Conservation (phyloP, 805 yeast genomes). For the Yueomyces sp. region DNA sequence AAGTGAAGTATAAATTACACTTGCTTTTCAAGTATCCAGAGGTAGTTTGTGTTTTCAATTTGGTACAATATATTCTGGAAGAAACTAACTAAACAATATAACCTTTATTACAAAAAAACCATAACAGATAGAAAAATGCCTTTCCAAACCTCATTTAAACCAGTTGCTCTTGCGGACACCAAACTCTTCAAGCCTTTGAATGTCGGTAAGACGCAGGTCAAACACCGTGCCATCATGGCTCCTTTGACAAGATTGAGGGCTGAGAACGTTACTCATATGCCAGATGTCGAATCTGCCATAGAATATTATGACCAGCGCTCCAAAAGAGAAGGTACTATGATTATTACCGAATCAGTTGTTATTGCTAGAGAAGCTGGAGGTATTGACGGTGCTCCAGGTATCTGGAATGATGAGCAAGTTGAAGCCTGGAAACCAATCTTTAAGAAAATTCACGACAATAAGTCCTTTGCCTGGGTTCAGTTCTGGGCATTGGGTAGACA, state of each 20-base stretch:
- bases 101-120: too few species aligned
- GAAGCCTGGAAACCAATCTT: conserved; percentile 36
- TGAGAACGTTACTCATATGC: conserved; percentile 24
- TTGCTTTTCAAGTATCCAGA: too few species aligned
- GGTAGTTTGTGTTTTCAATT: too few species aligned
- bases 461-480: conserved; percentile 34
- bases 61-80: too few species aligned
- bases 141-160: conserved; percentile 14
- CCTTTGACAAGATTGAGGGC: conserved; percentile 35
- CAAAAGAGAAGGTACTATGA: conserved; percentile 39
- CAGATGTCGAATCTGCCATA: conserved; percentile 31
- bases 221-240: conserved; percentile 29
- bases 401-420: conserved; percentile 34
- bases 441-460: conserved; percentile 36
- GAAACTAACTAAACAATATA: too few species aligned
- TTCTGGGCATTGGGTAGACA: conserved; percentile 37
- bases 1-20: too few species aligned
- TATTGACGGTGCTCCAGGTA: conserved; percentile 36
- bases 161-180: conserved; percentile 22
- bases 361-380: conserved; percentile 32
- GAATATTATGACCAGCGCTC: conserved; percentile 48
- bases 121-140: neutral
- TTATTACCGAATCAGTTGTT: conserved; percentile 48
- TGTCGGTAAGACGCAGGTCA: conserved; percentile 26
- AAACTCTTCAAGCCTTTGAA: conserved; percentile 32